Evolutionary conservation across 352 stramenopile genomes (phyloP).

Genomic region (Phytophthora syringae): DNA sequence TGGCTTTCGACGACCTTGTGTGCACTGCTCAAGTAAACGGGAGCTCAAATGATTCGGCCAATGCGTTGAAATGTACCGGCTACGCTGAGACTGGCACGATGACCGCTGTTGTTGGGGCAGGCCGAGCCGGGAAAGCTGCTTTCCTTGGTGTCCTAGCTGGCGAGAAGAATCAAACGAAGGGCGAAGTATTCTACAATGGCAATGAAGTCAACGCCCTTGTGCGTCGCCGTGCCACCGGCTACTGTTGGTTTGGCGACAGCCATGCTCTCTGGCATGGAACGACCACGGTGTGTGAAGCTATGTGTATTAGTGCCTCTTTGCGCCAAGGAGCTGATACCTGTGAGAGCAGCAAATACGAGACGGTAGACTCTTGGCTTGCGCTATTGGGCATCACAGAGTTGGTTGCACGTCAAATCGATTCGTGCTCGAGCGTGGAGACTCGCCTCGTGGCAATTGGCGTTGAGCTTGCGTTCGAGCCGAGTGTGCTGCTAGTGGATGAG

Average conservation of each 20-base stretch:
- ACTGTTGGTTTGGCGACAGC: slow-evolving; percentile 32
- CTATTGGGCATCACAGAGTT: slow-evolving; percentile 29
- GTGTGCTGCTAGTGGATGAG: slow-evolving; percentile 32
- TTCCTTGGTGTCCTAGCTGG: slow-evolving; percentile 29
- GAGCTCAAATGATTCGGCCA: not conserved
- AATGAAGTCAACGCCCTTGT: slow-evolving; percentile 22
- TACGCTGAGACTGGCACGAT: slow-evolving; percentile 29
- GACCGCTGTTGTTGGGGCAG: slow-evolving; percentile 29
- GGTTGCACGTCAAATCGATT: slow-evolving; percentile 18
- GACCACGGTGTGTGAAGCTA: slow-evolving; percentile 33
- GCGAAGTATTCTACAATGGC: slow-evolving; percentile 30
- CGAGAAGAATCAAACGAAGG: slow-evolving; percentile 15
- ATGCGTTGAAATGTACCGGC: slow-evolving; percentile 22
- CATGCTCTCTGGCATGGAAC: slow-evolving; percentile 23
- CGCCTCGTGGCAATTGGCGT: slow-evolving; percentile 36
- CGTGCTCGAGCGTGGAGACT: slow-evolving; percentile 20
- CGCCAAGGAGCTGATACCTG: slow-evolving; percentile 15
- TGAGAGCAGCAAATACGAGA: slow-evolving; percentile 16
- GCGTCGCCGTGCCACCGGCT: slow-evolving; percentile 26
- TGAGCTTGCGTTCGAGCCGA: slow-evolving; percentile 29
- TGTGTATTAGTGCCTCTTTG: slow-evolving; percentile 28
- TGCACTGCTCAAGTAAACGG: slow-evolving; percentile 9
- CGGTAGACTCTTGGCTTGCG: slow-evolving; percentile 28
- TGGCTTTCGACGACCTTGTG: slow-evolving; percentile 34
- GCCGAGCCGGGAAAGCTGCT: slow-evolving; percentile 12